Evolutionary conservation across 2,329 filamentous ascomycete genomes (phyloP).

Genomic region (Xylariomycetidae sp.): DNA sequence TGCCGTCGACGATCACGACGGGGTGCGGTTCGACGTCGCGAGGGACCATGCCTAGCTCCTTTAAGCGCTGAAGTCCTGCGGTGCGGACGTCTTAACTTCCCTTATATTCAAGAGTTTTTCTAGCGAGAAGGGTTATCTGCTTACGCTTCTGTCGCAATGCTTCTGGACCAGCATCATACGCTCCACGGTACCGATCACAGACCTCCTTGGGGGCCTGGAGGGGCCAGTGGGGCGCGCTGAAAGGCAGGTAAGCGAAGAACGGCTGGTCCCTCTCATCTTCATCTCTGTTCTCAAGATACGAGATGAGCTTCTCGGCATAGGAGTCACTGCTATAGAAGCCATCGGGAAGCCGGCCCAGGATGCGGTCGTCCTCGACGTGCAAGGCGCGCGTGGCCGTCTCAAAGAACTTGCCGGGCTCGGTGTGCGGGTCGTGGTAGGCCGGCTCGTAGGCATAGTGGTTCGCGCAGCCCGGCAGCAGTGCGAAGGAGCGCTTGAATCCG

Average conservation of each 20-base stretch:
- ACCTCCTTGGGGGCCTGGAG: slow-evolving; percentile 51
- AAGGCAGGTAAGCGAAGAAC: slow-evolving; percentile 57
- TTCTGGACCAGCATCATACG: slow-evolving; percentile 58
- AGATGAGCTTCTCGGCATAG: slow-evolving; percentile 39
- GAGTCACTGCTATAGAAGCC: slow-evolving; percentile 42
- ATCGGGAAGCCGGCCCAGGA: slow-evolving; percentile 31
- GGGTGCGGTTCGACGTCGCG: slow-evolving; percentile 15
- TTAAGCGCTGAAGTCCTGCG: slow-evolving; percentile 19
- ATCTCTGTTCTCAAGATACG: slow-evolving; percentile 30
- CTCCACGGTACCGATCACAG: slow-evolving; percentile 50
- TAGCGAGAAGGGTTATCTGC: background rate
- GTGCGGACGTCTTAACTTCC: slow-evolving; percentile 1
- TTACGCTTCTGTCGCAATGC: slow-evolving; percentile 43
- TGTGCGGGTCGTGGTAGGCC: slow-evolving; percentile 5
- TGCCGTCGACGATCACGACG: slow-evolving; percentile 11
- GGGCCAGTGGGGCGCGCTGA: slow-evolving; percentile 59
- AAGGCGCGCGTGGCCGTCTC: slow-evolving; percentile 16
- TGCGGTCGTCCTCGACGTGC: slow-evolving; percentile 23
- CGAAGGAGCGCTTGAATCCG: slow-evolving; percentile 51
- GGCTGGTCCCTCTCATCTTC: slow-evolving; percentile 29
- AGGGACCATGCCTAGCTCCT: slow-evolving; percentile 29
- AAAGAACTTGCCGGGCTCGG: slow-evolving; percentile 9
- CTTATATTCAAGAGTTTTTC: too few relatives aligned
- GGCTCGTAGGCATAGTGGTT: slow-evolving; percentile 34
- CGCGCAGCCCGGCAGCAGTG: slow-evolving; percentile 49